Percentiles rank a stretch among this genome's conserved stretches.
Conservation (phyloP, 805 yeast genomes). For the Suhomyces canberraensis region DNA sequence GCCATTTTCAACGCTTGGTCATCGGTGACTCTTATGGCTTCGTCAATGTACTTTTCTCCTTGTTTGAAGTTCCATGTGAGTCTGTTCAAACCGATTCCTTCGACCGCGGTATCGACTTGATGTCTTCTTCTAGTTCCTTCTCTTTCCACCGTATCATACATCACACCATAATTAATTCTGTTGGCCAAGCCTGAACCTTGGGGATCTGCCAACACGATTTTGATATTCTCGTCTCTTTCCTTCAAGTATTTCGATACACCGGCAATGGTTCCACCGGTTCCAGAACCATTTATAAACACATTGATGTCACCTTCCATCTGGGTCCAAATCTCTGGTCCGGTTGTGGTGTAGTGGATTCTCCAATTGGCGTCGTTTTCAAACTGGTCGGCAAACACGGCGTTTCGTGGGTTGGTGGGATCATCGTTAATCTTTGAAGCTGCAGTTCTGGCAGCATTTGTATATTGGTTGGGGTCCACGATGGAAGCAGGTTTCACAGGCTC, state of each 20-base stretch:
- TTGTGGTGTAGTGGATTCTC: conserved; percentile 74
- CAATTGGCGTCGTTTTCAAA: conserved; percentile 92
- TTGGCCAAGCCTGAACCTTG: conserved; percentile 92
- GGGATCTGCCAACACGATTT: conserved; percentile 82
- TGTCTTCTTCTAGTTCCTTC: conserved; percentile 95
- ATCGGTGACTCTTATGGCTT: conserved; percentile 76
- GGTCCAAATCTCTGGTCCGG: conserved; percentile 89
- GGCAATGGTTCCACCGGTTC: conserved; percentile 62
- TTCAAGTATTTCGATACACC: conserved; percentile 36
- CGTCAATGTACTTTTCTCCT: conserved; percentile 72
- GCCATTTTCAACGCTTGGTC: conserved; percentile 88
- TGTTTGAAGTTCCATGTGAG: conserved; percentile 74
- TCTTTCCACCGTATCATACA: conserved; percentile 84
- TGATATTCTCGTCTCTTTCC: conserved; percentile 39
- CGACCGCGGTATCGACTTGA: conserved; percentile 92
- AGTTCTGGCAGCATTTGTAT: conserved; percentile 79
- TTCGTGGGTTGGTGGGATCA: conserved; percentile 33
- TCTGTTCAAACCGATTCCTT: conserved; percentile 90
- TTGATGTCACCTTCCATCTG: conserved; percentile 69
- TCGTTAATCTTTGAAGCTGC: conserved; percentile 54
- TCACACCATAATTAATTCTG: conserved; percentile 83
- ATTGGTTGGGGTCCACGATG: conserved; percentile 89
- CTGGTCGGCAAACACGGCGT: conserved; percentile 90
- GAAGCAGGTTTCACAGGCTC: conserved; percentile 92
- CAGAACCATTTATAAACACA: conserved; percentile 85